Evolutionary conservation across 192 early-diverging fungal genomes (phyloP).

Genomic region (Gryganskiella cystojenkinii): DNA sequence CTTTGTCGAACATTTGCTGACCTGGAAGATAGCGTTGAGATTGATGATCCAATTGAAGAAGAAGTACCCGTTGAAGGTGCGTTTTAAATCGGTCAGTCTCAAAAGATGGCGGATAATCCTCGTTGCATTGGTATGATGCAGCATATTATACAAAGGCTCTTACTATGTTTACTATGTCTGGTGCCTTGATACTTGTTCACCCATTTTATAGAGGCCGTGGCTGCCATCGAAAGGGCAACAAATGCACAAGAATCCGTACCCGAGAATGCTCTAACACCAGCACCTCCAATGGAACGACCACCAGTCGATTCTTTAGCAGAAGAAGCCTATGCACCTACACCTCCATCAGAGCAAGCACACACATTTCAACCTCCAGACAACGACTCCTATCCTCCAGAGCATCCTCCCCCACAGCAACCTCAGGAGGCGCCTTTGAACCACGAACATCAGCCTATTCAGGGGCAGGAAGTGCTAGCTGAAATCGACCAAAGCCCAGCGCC

Average conservation of each 20-base stretch:
- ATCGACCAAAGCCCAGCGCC: too few relatives aligned
- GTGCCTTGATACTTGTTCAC: not conserved
- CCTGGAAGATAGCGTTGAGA: constrained; percentile 71
- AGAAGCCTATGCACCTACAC: constrained; percentile 45
- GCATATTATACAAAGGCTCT: not conserved
- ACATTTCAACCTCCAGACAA: constrained; percentile 35
- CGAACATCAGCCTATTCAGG: too few relatives aligned
- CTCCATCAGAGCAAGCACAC: constrained; percentile 47
- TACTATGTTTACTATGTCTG: not conserved
- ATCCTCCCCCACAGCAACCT: not conserved
- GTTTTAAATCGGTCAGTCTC: not conserved
- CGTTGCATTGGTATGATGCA: not conserved
- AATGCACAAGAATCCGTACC: constrained; percentile 7
- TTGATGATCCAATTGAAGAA: constrained; percentile 48
- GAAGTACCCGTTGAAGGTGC: constrained; percentile 51
- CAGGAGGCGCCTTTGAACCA: not conserved
- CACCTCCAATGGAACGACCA: not conserved
- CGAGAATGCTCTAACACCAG: constrained; percentile 6
- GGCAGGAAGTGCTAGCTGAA: too few relatives aligned
- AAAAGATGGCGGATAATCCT: constrained; percentile 12
- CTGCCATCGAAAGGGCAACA: constrained; percentile 21
- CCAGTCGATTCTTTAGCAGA: constrained; percentile 9
- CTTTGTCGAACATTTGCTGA: constrained; percentile 94
- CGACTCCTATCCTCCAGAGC: constrained; percentile 6
- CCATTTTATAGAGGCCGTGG: constrained; percentile 20